Percentiles rank a stretch among this genome's conserved stretches.
Conservation (phyloP, 2,329 filamentous ascomycete species). For the Alternaria viburni region DNA sequence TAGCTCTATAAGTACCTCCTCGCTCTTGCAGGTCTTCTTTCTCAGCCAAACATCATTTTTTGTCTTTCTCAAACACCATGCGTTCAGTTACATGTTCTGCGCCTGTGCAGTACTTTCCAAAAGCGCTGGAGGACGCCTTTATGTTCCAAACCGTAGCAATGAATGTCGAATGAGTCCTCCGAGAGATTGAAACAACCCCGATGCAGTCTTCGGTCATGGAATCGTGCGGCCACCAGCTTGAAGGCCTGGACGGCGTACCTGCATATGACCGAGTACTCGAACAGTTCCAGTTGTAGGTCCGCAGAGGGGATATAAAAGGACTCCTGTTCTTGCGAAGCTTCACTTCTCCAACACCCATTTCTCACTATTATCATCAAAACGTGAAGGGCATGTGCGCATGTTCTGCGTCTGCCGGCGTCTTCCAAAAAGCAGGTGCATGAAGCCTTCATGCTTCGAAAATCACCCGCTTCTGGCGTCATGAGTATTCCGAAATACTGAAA, state of each 20-base stretch:
- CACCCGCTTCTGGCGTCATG: neutral
- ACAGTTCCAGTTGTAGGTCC: accelerated
- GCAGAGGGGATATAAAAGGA: neutral
- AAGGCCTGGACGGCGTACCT: neutral
- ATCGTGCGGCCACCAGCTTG: too few species aligned
- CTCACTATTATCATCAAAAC: neutral
- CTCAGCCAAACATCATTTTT: too few species aligned
- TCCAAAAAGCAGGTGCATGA: neutral
- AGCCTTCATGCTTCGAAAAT: neutral
- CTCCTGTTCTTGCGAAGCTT: neutral
- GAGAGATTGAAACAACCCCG: neutral
- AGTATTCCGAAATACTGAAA: neutral
- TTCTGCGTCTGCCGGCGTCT: neutral
- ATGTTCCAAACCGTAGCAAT: neutral
- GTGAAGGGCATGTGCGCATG: accelerated
- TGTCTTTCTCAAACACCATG: too few species aligned
- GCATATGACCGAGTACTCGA: neutral
- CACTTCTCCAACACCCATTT: neutral
- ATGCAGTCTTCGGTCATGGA: neutral
- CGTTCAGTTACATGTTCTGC: too few species aligned
- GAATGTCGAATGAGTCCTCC: accelerated
- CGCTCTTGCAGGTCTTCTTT: neutral
- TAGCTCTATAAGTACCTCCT: neutral
- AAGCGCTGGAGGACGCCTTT: accelerated
- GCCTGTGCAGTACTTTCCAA: neutral